Conservation (phyloP, 1,284 basidiomycete species). For the Rhizoctonia solani region DNA sequence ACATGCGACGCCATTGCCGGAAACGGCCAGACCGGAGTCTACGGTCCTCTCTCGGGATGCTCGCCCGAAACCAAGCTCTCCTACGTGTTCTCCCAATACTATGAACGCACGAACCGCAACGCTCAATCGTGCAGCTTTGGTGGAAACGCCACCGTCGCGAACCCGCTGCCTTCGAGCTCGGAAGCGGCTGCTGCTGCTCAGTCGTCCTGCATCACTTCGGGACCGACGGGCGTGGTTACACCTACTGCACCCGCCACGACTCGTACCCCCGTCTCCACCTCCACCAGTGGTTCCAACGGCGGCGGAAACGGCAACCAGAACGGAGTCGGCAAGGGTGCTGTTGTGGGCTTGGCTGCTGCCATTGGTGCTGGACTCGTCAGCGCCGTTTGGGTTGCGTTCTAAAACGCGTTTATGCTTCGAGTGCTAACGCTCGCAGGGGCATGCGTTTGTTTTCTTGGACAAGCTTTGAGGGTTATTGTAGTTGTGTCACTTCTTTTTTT, state of each 20-base stretch:
- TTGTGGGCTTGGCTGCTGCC: not conserved
- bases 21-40: conserved; percentile 73
- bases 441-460: too few species aligned
- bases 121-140: conserved; percentile 70
- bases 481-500: too few species aligned
- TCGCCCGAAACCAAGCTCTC: conserved; percentile 78
- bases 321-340: not conserved
- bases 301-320: not conserved
- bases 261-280: not conserved
- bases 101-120: conserved; percentile 64
- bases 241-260: conserved; percentile 54
- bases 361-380: not conserved
- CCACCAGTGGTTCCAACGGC: not conserved
- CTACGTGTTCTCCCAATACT: conserved; percentile 82
- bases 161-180: conserved; percentile 56
- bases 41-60: conserved; percentile 76
- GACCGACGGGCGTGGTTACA: conserved; percentile 68
- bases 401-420: not conserved
- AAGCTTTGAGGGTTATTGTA: too few species aligned
- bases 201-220: conserved; percentile 66
- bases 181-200: conserved; percentile 65
- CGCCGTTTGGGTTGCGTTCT: conserved; percentile 17
- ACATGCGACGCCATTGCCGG: conserved; percentile 71
- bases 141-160: conserved; percentile 81
- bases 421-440: too few species aligned